These are phyloP conservation scores for Saccharomycopsis olivae DNA, from an alignment of 805 yeast genomes.

Conservation along the genomic window DNA sequence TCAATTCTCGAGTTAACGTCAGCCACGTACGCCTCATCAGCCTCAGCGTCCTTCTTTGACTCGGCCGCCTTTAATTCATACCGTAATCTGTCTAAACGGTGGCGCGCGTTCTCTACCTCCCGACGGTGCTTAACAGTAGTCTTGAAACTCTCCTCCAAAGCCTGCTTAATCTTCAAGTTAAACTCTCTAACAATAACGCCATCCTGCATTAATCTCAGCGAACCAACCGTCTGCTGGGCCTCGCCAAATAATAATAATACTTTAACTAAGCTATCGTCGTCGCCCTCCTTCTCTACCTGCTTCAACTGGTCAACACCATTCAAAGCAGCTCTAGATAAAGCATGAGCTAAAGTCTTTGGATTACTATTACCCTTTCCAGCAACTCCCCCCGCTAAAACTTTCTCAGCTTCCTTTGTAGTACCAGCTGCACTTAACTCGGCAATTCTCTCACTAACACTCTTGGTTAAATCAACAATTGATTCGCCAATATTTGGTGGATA, in stretches of 20 bases:
- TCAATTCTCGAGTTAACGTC: conserved; percentile 43
- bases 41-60: conserved; percentile 17
- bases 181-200: conserved; percentile 46
- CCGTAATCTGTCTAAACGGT: conserved; percentile 59
- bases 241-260: conserved; percentile 46
- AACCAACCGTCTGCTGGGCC: conserved; percentile 52
- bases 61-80: conserved; percentile 37
- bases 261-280: conserved; percentile 39
- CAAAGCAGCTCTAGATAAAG: conserved; percentile 46
- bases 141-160: conserved; percentile 48
- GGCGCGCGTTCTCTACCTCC: conserved; percentile 59
- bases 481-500: conserved; percentile 74
- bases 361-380: conserved; percentile 27
- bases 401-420: conserved; percentile 57
- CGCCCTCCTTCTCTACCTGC: conserved; percentile 26
- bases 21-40: conserved; percentile 31
- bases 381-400: conserved; percentile 47
- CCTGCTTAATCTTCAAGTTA: conserved; percentile 42
- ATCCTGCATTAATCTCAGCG: conserved; percentile 62
- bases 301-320: conserved; percentile 35
- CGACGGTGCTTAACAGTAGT: conserved; percentile 51
- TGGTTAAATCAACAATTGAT: conserved; percentile 51
- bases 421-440: conserved; percentile 52
- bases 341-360: conserved; percentile 59
- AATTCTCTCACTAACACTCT: conserved; percentile 43